A percentile compares a stretch with the other conserved stretches of the same genome.
These are phyloP conservation scores for Hyaloscypha bicolor DNA, from an alignment of 495 filamentous ascomycete genomes.

Conservation along the genomic window DNA sequence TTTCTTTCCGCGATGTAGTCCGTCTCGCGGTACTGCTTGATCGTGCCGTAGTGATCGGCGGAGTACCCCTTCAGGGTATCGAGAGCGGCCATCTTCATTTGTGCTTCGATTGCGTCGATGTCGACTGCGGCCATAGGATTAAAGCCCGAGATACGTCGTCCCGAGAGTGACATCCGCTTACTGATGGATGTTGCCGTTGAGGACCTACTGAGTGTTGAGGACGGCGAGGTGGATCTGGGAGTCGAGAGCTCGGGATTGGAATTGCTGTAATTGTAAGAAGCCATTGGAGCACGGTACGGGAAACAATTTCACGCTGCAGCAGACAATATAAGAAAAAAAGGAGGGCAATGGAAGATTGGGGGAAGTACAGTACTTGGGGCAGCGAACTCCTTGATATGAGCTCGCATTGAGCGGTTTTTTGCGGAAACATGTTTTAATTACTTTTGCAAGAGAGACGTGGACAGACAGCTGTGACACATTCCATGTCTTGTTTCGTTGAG, in stretches of 20 bases:
- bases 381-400: conserved; percentile 21
- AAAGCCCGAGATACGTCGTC: conserved; percentile 48
- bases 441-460: conserved; percentile 12
- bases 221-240: conserved; percentile 55
- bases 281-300: conserved; percentile 41
- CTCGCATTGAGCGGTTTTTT: conserved; percentile 20
- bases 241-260: conserved; percentile 53
- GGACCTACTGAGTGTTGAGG: conserved; percentile 47
- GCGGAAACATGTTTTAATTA: conserved; percentile 14
- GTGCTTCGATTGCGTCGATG: conserved; percentile 51
- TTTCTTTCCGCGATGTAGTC: conserved; percentile 49
- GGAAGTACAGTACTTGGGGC: conserved; percentile 8
- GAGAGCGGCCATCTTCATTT: conserved; percentile 55
- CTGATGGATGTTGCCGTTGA: conserved; percentile 54
- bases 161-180: conserved; percentile 55
- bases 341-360: conserved; percentile 25
- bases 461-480: conserved; percentile 18
- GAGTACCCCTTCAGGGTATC: conserved; percentile 55
- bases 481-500: conserved; percentile 35
- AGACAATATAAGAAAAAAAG: conserved; percentile 27
- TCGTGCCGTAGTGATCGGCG: conserved; percentile 51
- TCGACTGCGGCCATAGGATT: conserved; percentile 59
- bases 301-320: neutral
- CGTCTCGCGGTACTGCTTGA: conserved; percentile 50
- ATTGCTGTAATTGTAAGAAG: conserved; percentile 46